These are phyloP conservation scores for Tulasnella sp. DNA, from an alignment of 768 basidiomycete species.

Conservation along the genomic window DNA sequence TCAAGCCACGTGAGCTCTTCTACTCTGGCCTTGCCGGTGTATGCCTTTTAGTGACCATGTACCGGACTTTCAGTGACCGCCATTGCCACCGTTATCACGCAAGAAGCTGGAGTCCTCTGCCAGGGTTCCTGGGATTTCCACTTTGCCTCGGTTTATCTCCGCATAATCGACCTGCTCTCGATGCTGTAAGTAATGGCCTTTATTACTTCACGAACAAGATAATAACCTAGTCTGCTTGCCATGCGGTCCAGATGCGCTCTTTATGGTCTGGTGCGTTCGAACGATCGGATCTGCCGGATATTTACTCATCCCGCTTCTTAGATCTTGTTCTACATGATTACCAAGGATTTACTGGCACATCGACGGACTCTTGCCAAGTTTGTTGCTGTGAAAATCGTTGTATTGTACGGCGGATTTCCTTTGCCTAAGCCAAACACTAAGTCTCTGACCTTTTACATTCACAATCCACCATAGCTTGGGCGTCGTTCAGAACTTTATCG, in stretches of 20 bases:
- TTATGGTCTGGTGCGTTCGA: constrained; percentile 56
- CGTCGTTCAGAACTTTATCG: constrained; percentile 79
- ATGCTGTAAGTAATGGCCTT: constrained; percentile 54
- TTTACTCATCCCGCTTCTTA: neutral
- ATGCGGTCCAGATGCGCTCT: constrained; percentile 52
- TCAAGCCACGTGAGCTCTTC: constrained; percentile 50
- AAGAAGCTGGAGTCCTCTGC: constrained; percentile 67
- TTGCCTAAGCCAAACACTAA: neutral
- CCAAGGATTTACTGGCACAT: constrained; percentile 68
- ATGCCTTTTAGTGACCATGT: neutral
- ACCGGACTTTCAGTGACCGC: constrained; percentile 49
- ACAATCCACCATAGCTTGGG: constrained; percentile 49
- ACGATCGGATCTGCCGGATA: neutral
- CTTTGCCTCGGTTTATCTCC: constrained; percentile 67
- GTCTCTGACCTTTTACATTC: constrained; percentile 40
- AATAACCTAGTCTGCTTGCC: neutral
- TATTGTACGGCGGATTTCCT: constrained; percentile 29
- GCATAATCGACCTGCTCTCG: constrained; percentile 70
- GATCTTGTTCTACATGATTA: constrained; percentile 76
- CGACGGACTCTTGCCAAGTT: constrained; percentile 83
- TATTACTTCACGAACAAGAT: neutral
- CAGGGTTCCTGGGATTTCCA: constrained; percentile 53
- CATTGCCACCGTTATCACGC: constrained; percentile 73
- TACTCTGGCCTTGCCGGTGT: neutral
- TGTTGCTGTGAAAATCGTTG: constrained; percentile 63